Base-by-base conservation (phyloP, 441 rosid species). In the Aquilaria agallochum region DNA sequence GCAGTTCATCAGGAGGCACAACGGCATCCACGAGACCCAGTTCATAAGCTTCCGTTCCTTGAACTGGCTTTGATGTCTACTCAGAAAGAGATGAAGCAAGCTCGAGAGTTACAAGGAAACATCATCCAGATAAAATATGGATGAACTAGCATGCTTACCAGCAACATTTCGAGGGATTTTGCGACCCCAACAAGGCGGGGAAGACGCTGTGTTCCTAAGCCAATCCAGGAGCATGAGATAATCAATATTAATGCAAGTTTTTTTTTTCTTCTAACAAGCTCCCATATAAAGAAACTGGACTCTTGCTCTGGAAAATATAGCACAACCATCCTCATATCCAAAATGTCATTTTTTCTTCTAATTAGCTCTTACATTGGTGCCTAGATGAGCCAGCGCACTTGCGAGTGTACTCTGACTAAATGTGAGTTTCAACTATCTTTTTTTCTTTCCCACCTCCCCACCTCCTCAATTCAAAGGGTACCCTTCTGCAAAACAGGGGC, bases 111-210 rank as follows among this genome's bases (percentile, higher is more conserved):
- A 10, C 53, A 14, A 53, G 31, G 33, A 31, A 53, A 65, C 12
- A 59, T 40, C 58, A 50, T 73, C 52, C 40, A 46, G 67, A 27
- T 47, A 51, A 63, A 63, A 52, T 58, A 34, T 40, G 62, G 57
- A 50, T 70, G 51, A 56, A 30, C 69, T 60, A 48, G 4, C 55
- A 11, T 59, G 76, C 78, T 60, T 73, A 94, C 99, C 96, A 95
- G 79, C 88, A 95, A 89, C 97, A 95, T 92, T 74, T 89, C 86
- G 64, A 95, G 96, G 74, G 86, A 83, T 68, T 92, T 95, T 20
- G 95, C 33, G 47, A 92, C 87, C 64, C 99, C 99, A 72, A 95
- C 96, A 76, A 95, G 97, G 59, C 99, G 97, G 1, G 99, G 99
- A 77, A 95, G 99, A 58, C 99, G 85, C 71, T 95, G 99, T 14